These are phyloP conservation scores for Bjerkandera adusta DNA, from an alignment of 1,284 basidiomycete genomes.

Conservation along the genomic window DNA sequence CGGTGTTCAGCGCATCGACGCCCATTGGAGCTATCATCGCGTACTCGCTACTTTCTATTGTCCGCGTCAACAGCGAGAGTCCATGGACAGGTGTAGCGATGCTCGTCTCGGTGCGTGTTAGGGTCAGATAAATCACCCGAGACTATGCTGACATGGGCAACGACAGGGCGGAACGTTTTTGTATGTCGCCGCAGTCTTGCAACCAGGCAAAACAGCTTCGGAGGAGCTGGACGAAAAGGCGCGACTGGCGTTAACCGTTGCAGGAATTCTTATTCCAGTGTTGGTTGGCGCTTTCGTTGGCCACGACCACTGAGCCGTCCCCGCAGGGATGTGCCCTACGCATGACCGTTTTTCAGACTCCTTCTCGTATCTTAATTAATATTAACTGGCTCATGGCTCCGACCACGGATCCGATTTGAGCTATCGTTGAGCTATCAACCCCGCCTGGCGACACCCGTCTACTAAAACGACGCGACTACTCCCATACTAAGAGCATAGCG, in stretches of 20 bases:
- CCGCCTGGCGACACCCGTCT: too few species aligned
- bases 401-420: too few species aligned
- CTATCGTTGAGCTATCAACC: too few species aligned
- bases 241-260: conserved; percentile 53
- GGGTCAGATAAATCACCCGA: too few species aligned
- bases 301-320: conserved; percentile 37
- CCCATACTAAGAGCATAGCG: too few species aligned
- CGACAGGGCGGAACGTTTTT: conserved; percentile 90
- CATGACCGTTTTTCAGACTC: too few species aligned
- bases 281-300: conserved; percentile 46
- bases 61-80: conserved; percentile 34
- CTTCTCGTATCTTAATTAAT: too few species aligned
- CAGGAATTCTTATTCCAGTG: conserved; percentile 74
- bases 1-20: conserved; percentile 80
- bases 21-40: conserved; percentile 74
- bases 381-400: too few species aligned
- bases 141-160: neutral
- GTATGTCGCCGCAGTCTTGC: conserved; percentile 90
- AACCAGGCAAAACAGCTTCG: conserved; percentile 49
- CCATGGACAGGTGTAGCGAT: conserved; percentile 74
- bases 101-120: conserved; percentile 67
- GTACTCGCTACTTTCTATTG: conserved; percentile 58
- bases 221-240: conserved; percentile 46
- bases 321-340: too few species aligned
- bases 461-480: too few species aligned